phyloP scores from a whole-genome alignment of 2,329 filamentous ascomycete species.

The Colletotrichum simmondsii region DNA sequence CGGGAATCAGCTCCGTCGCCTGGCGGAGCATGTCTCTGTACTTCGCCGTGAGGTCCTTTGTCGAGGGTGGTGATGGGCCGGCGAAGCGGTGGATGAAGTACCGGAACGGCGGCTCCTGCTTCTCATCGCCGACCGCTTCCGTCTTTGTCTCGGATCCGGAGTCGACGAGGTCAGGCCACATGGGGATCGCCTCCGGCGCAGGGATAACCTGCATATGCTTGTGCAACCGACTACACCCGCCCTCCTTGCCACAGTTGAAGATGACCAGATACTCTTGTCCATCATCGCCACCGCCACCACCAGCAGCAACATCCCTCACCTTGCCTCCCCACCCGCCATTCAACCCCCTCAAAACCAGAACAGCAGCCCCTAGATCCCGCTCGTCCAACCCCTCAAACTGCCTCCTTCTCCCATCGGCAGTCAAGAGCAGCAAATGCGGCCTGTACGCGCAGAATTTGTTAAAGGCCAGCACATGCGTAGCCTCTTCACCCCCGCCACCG shows the following conservation, averaged over 20 bases:
- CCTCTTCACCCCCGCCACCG: constrained; percentile 35
- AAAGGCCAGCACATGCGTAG: constrained; percentile 56
- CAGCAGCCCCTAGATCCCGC: constrained; percentile 52
- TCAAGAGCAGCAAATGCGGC: constrained; percentile 59
- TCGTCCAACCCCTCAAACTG: constrained; percentile 54
- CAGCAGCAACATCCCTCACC: too few species aligned
- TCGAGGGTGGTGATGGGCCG: not conserved
- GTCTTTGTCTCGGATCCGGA: not conserved
- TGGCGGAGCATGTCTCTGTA: constrained; percentile 42
- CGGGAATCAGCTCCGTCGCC: constrained; percentile 31
- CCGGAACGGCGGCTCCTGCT: constrained; percentile 46
- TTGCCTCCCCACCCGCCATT: constrained; percentile 33
- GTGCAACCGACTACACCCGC: constrained; percentile 58
- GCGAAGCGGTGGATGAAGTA: constrained; percentile 46
- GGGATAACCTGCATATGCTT: constrained; percentile 61
- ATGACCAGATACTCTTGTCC: constrained; percentile 49
- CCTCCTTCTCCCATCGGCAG: constrained; percentile 55
- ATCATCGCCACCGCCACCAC: not conserved
- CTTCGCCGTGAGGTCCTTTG: constrained; percentile 32
- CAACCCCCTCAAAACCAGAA: not conserved
- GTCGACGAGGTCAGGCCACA: constrained; percentile 36
- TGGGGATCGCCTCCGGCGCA: constrained; percentile 40
- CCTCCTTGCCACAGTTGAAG: constrained; percentile 57
- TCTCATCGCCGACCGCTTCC: not conserved
- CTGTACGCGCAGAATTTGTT: constrained; percentile 61